These are phyloP conservation scores for Astrocystis sublimbata DNA, from an alignment of 495 filamentous ascomycete genomes.

Conservation along the genomic window DNA sequence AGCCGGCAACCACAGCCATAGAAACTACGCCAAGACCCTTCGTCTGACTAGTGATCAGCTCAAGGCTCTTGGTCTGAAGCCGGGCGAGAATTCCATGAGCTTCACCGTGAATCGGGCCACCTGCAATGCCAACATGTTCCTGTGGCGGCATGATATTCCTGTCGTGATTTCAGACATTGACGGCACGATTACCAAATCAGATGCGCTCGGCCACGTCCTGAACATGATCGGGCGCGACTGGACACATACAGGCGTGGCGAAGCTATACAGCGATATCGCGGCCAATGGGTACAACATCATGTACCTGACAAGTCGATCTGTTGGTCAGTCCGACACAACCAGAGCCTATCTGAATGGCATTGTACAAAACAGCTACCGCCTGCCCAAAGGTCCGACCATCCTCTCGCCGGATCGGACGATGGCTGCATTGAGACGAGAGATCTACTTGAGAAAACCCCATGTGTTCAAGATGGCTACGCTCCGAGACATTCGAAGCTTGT, in stretches of 20 bases:
- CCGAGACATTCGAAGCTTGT: slow-evolving; percentile 87
- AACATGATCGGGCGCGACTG: slow-evolving; percentile 98
- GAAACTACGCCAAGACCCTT: slow-evolving; percentile 95
- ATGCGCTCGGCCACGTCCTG: slow-evolving; percentile 94
- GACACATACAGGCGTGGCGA: slow-evolving; percentile 96
- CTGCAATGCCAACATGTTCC: slow-evolving; percentile 87
- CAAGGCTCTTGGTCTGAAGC: slow-evolving; percentile 78
- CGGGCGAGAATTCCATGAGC: slow-evolving; percentile 85
- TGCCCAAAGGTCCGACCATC: slow-evolving; percentile 91
- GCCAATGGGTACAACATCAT: slow-evolving; percentile 98
- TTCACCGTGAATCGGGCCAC: slow-evolving; percentile 95
- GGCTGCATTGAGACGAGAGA: slow-evolving; percentile 88
- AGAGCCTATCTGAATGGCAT: slow-evolving; percentile 89
- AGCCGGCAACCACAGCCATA: slow-evolving; percentile 65
- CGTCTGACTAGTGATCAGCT: slow-evolving; percentile 96
- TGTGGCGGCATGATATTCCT: slow-evolving; percentile 85
- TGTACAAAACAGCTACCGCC: slow-evolving; percentile 77
- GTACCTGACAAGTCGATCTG: slow-evolving; percentile 92
- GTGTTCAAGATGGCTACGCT: slow-evolving; percentile 99
- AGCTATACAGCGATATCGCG: slow-evolving; percentile 93
- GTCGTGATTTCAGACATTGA: slow-evolving; percentile 99
- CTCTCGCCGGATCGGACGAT: slow-evolving; percentile 94
- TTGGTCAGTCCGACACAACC: slow-evolving; percentile 91
- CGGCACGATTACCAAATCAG: slow-evolving; percentile 98
- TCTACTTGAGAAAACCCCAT: slow-evolving; percentile 95